Base-by-base conservation (phyloP, 345 rosid species). In the Citrus sinensis region DNA sequence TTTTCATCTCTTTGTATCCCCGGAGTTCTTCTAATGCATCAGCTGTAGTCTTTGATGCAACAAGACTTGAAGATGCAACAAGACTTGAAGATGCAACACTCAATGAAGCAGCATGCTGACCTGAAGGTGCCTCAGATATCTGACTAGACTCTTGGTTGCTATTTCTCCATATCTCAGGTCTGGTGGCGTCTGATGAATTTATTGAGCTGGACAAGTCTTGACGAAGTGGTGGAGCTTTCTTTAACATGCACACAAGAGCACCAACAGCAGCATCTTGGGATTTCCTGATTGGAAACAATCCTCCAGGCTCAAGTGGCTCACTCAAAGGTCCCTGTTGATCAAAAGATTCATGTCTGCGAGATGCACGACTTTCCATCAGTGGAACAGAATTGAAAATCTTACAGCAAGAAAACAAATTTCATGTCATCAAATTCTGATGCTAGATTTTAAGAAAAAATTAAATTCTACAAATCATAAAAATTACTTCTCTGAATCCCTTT, bases 221-320 rank as follows among this genome's bases (percentile, higher is more conserved):
- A 39, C 85, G 85, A 24, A 96, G 95, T 59, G 98, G 97, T 14
- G 90, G 92, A 42, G 98, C 98, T 89, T 91, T 92, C 87, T 90
- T 85, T 88, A 96, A 87, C 97, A 96, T 86, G 6, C 39, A 69
- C 66, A 96, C 98, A 64, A 94, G 91, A 49, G 90, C 94, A 84
- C 99, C 97, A 73, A 96, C 97, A 51, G 91, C 97, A 74, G 98
- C 99, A 83, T 87, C 98, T 55, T 88, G 92, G 13, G 98, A 93
- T 82, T 90, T 93, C 64, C 82, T 79, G 29, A 76, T 83, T 13
- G 89, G 90, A 67, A 79, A 76, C 1, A 80, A 78, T 6, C 87
- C 90, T 39, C 89, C 92, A 56, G 89, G 72, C 74, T 89, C 93
- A 2, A 78, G 64, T 42, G 88, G 88, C 59, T 92, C 88, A 5